phyloP scores from a whole-genome alignment of 1,284 basidiomycete species.

The Acaromyces ingoldii region DNA sequence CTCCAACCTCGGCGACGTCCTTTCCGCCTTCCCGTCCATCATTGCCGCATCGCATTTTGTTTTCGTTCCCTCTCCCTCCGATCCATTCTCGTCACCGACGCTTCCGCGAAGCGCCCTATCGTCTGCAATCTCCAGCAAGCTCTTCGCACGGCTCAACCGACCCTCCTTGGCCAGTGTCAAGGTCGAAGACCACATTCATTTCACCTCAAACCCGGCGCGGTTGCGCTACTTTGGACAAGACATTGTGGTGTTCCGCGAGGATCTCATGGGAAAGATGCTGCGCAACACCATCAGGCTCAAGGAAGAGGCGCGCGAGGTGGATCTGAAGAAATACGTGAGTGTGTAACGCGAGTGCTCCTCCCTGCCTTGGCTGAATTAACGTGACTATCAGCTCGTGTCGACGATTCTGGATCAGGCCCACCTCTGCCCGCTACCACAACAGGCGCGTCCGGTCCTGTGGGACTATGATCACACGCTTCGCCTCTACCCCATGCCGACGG shows the following conservation, averaged over 20 bases:
- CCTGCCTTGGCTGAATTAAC: background rate
- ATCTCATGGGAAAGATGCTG: constrained; percentile 88
- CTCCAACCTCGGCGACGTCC: constrained; percentile 75
- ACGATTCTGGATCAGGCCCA: constrained; percentile 55
- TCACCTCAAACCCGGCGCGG: constrained; percentile 87
- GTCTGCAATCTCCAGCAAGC: constrained; percentile 62
- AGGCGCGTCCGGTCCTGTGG: constrained; percentile 76
- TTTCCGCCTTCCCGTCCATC: constrained; percentile 72
- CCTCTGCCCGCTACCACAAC: constrained; percentile 71
- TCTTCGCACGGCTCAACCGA: constrained; percentile 10
- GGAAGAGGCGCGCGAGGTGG: constrained; percentile 26
- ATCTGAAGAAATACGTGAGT: constrained; percentile 44
- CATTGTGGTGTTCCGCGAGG: constrained; percentile 87
- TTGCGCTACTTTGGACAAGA: constrained; percentile 94
- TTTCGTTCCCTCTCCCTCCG: constrained; percentile 86
- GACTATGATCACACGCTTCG: constrained; percentile 90
- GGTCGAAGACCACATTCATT: constrained; percentile 48
- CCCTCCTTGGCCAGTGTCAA: constrained; percentile 13
- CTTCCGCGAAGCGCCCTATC: constrained; percentile 62
- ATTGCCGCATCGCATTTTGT: constrained; percentile 79
- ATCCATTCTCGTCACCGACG: constrained; percentile 64
- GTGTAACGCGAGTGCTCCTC: too few relatives aligned
- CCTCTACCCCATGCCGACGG: constrained; percentile 88
- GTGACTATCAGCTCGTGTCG: constrained; percentile 37
- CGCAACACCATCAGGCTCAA: constrained; percentile 60